Evolutionary conservation across 73 alveolate genomes (phyloP).

Genomic region (Urostyla sp.): DNA sequence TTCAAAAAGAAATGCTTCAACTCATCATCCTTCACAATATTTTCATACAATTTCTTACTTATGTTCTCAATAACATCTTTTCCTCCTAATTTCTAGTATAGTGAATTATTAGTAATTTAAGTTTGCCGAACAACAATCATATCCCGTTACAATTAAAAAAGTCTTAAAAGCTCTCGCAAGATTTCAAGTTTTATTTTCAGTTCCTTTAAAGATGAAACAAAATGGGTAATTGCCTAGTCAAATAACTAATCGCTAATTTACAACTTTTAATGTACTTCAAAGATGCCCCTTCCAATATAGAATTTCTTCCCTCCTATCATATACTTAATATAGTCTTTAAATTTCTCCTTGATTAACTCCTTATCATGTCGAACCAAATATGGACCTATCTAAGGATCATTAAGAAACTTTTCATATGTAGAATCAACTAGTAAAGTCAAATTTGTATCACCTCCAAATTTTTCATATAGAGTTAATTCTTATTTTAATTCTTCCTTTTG

Average conservation of each 20-base stretch:
- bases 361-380: neutral
- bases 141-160: slow-evolving; percentile 7
- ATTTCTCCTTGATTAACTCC: neutral
- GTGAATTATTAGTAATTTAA: neutral
- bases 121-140: slow-evolving; percentile 2
- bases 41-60: neutral
- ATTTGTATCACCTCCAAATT: slow-evolving; percentile 26
- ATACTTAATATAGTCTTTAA: neutral
- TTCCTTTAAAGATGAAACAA: slow-evolving; percentile 8
- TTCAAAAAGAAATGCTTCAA: slow-evolving; percentile 14
- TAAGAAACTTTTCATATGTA: neutral
- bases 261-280: neutral
- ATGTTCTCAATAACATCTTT: neutral
- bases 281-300: neutral
- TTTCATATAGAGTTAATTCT: neutral
- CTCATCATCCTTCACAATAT: neutral
- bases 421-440: neutral
- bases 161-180: slow-evolving; percentile 4
- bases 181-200: slow-evolving; percentile 22
- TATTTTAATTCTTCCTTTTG: neutral
- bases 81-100: slow-evolving; percentile 11
- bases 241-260: neutral
- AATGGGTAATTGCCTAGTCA: slow-evolving; percentile 6
- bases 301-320: slow-evolving; percentile 2
- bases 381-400: neutral